phyloP scores from a whole-genome alignment of 2,329 filamentous ascomycete genomes.

The Colletotrichum agaves region DNA sequence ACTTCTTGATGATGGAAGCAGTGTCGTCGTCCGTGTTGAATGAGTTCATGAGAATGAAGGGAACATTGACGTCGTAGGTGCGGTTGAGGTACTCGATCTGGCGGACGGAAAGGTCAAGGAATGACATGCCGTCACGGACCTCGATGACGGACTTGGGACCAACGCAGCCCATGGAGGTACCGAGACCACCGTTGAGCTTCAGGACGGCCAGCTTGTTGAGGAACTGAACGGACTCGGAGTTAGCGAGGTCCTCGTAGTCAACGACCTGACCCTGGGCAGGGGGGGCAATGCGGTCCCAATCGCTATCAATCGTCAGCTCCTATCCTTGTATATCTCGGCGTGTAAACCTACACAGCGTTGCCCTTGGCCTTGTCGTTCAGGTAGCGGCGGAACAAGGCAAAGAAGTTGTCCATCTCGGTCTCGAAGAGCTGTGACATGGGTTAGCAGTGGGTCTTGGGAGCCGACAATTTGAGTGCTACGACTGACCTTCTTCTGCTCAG shows the following conservation, averaged over 20 bases:
- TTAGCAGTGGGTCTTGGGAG: slow-evolving; percentile 31
- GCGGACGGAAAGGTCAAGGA: slow-evolving; percentile 97
- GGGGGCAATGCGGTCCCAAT: slow-evolving; percentile 97
- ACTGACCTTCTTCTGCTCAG: slow-evolving; percentile 82
- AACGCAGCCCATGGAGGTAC: slow-evolving; percentile 99
- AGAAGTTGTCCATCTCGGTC: slow-evolving; percentile 99
- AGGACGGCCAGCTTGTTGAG: slow-evolving; percentile 97
- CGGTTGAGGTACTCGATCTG: slow-evolving; percentile 99
- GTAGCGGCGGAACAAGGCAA: slow-evolving; percentile 97
- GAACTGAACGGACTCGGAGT: slow-evolving; percentile 91
- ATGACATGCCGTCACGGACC: slow-evolving; percentile 99
- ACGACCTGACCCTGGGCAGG: slow-evolving; percentile 94
- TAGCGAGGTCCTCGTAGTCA: slow-evolving; percentile 90
- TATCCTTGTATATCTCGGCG: not conserved
- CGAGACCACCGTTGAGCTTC: slow-evolving; percentile 99
- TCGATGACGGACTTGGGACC: slow-evolving; percentile 99
- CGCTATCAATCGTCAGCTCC: slow-evolving; percentile 61
- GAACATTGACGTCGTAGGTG: slow-evolving; percentile 96
- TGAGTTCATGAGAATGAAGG: slow-evolving; percentile 99
- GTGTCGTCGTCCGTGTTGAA: slow-evolving; percentile 99
- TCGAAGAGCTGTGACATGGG: slow-evolving; percentile 78
- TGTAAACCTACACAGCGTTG: slow-evolving; percentile 76
- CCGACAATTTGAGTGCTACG: not conserved
- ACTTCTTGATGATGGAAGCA: slow-evolving; percentile 99
- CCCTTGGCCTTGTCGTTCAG: slow-evolving; percentile 99